Conservation (phyloP, 208 protist genomes). For the Wallacemonas sp. region DNA sequence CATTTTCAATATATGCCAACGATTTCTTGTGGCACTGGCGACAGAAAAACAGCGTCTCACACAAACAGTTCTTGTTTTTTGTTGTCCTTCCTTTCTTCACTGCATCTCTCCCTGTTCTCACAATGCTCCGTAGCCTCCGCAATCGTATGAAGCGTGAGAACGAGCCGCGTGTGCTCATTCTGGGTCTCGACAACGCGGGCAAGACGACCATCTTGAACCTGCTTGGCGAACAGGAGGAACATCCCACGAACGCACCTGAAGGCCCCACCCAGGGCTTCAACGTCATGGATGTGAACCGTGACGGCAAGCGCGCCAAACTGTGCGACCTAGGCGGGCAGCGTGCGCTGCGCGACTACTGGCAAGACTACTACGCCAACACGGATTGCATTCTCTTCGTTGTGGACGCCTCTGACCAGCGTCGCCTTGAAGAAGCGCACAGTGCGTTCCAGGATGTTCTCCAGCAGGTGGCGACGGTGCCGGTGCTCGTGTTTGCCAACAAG, state of each 20-base stretch:
- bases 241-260: conserved; percentile 81
- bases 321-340: conserved; percentile 99
- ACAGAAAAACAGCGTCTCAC: conserved; percentile 3
- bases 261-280: conserved; percentile 99
- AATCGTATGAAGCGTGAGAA: conserved; percentile 90
- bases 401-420: conserved; percentile 91
- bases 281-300: conserved; percentile 96
- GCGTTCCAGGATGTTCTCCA: conserved; percentile 94
- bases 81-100: not conserved
- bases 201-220: conserved; percentile 97
- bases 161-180: conserved; percentile 93
- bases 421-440: conserved; percentile 88
- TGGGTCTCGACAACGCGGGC: conserved; percentile 95
- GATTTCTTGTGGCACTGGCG: not conserved
- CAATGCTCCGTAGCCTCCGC: conserved; percentile 82
- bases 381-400: conserved; percentile 98
- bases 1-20: conserved; percentile 1
- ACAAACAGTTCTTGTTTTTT: not conserved
- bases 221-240: conserved; percentile 76
- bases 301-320: conserved; percentile 95
- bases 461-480: conserved; percentile 94
- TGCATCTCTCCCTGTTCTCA: not conserved
- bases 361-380: conserved; percentile 97
- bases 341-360: conserved; percentile 97
- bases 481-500: conserved; percentile 99